A percentile compares a stretch with the other conserved stretches of the same genome.
phyloP scores from a whole-genome alignment of 129 eudicot species.

The Calendula officinalis region DNA sequence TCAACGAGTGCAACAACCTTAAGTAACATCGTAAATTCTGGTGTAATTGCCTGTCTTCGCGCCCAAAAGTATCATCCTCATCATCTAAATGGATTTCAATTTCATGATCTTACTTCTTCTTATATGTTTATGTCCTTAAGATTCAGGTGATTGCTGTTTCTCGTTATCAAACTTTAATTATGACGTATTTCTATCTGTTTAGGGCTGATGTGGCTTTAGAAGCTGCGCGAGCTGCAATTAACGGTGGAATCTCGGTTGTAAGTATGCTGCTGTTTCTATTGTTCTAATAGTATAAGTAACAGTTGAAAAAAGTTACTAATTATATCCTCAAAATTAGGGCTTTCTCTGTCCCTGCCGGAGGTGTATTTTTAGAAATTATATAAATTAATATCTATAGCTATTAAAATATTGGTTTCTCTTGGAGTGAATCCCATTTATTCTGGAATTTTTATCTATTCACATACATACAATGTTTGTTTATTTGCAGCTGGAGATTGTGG shows the following conservation, averaged over 20 bases:
- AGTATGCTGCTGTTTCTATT: conserved; percentile 17
- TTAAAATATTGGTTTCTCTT: not conserved
- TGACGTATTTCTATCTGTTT: conserved; percentile 14
- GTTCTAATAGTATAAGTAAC: not conserved
- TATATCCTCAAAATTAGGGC: no score
- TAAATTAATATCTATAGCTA: not conserved
- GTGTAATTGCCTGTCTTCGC: conserved; percentile 72
- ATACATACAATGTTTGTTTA: conserved; percentile 1
- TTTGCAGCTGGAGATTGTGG: conserved; percentile 77
- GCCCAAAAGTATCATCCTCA: conserved; percentile 46
- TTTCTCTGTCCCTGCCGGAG: no score
- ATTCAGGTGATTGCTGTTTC: not conserved
- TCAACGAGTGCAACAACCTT: conserved; percentile 24
- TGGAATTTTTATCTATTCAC: conserved; percentile 5
- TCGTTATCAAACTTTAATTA: no score
- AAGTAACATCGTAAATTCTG: conserved; percentile 40
- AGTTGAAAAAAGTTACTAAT: no score
- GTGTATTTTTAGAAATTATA: not conserved
- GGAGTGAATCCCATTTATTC: not conserved
- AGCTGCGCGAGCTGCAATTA: conserved; percentile 86
- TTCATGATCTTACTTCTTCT: not conserved
- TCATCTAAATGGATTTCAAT: not conserved
- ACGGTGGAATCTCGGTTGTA: conserved; percentile 74
- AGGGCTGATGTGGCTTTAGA: conserved; percentile 80
- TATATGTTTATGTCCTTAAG: not conserved